Base-by-base conservation (phyloP, 805 yeast species). In the Tetrapisispora iriomotensis region DNA sequence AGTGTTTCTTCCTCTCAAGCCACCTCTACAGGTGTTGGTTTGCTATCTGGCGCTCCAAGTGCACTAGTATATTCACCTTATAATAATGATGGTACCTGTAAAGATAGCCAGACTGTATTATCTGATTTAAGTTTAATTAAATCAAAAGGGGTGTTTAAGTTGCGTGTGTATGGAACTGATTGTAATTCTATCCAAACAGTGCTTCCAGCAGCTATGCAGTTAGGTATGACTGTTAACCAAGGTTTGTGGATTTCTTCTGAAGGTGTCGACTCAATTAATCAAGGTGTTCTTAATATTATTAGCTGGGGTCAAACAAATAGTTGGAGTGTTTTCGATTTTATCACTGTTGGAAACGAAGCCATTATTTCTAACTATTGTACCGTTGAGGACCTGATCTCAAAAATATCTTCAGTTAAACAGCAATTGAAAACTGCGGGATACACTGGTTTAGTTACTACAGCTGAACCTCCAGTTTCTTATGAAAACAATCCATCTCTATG, bases 281-380 rank as follows among this genome's bases (percentile, higher is more conserved):
- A 49, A 36, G 68, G 74, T 34, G 77, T 85, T 35, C 38, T 57
- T 18, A 74, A 64, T 23, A 50, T 87, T 34, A 71, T 86, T 39
- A 33, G 60, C 6, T 71, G 67, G 47, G 74, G 71, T 25, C 66
- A 68, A 50, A 66, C 71, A 14, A 62, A 67, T 41, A 75, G 74
- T 29, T 88, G 94, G 92, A 77, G 66, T 44, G 64, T 80, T 14
- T 79, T 86, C 62, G 81, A 80, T 44, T 77, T 65, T 58, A 70
- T 88, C 50, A 82, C 94, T 17, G 68, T 88, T 45, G 96, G 96
- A 41, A 88, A 88, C 56, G 96, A 88, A 65, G 95, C 94, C 20
- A 66, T 88, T 40, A 71, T 70, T 49, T 67, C 77, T 22, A 79
- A 77, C 10, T 82, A 64, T 61, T 66, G 72, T 50, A 54, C 84